Evolutionary conservation across 1,139 yeast species (phyloP).

Genomic region (Saccharomycopsis crataegensis): DNA sequence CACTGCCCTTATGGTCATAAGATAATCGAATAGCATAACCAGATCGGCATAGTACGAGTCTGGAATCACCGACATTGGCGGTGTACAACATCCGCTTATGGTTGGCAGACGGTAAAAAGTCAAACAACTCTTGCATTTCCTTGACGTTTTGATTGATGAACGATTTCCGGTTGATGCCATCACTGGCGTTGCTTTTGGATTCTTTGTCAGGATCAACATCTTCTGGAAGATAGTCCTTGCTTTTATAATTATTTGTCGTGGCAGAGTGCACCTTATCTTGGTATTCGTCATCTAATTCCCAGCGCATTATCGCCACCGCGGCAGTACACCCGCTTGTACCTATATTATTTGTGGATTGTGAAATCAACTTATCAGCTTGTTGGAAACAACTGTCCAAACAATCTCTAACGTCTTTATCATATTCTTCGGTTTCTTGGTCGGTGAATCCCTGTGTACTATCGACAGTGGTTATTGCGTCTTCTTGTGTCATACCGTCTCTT

Average conservation of each 20-base stretch:
- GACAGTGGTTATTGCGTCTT: conserved; percentile 24
- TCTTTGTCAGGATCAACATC: neutral
- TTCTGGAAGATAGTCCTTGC: conserved; percentile 10
- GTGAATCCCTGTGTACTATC: neutral
- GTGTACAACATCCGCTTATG: conserved; percentile 78
- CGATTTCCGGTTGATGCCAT: conserved; percentile 11
- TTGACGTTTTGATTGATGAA: conserved; percentile 11
- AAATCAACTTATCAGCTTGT: conserved; percentile 67
- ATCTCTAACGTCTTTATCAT: conserved; percentile 41
- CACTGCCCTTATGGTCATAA: conserved; percentile 93
- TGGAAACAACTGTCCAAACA: conserved; percentile 54
- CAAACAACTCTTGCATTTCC: conserved; percentile 31
- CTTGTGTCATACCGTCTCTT: conserved; percentile 16
- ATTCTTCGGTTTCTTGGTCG: neutral
- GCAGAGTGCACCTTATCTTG: conserved; percentile 8
- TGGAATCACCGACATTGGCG: conserved; percentile 92
- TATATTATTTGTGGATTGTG: conserved; percentile 40
- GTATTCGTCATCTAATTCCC: conserved; percentile 54
- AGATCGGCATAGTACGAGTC: conserved; percentile 68
- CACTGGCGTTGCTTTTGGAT: neutral
- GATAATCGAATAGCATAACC: conserved; percentile 74
- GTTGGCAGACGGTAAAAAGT: conserved; percentile 36
- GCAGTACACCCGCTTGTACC: conserved; percentile 91
- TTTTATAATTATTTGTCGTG: conserved; percentile 16
- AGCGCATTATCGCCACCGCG: conserved; percentile 83